Evolutionary conservation across 1,284 basidiomycete species (phyloP).

Genomic region (Athelia psychrophila): DNA sequence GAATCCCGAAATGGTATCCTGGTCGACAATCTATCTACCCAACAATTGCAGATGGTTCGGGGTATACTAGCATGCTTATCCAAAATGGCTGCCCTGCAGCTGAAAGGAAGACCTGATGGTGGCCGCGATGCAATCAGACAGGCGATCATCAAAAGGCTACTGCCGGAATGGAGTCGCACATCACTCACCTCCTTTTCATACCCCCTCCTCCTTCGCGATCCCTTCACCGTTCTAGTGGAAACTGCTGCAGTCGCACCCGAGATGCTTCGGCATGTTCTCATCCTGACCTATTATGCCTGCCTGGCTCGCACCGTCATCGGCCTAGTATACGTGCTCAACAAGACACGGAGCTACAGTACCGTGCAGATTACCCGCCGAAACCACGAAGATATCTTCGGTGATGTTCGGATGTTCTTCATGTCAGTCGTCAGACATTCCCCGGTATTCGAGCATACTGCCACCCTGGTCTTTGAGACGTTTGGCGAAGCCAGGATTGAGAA

Average conservation of each 20-base stretch:
- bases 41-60: conserved; percentile 74
- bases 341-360: conserved; percentile 54
- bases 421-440: conserved; percentile 79
- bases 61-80: conserved; percentile 70
- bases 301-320: conserved; percentile 84
- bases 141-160: conserved; percentile 81
- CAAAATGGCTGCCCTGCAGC: conserved; percentile 65
- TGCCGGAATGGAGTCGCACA: conserved; percentile 89
- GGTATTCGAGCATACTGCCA: conserved; percentile 77
- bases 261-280: conserved; percentile 80
- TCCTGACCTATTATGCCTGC: conserved; percentile 86
- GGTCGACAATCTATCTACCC: conserved; percentile 75
- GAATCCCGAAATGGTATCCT: conserved; percentile 50
- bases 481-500: conserved; percentile 83
- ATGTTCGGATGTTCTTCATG: conserved; percentile 83
- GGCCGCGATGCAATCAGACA: conserved; percentile 73
- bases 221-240: conserved; percentile 85
- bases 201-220: conserved; percentile 83
- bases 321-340: conserved; percentile 75
- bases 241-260: conserved; percentile 87
- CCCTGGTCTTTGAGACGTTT: conserved; percentile 71
- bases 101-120: conserved; percentile 65
- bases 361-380: conserved; percentile 41
- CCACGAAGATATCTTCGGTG: conserved; percentile 70
- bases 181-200: conserved; percentile 71